phyloP scores from a whole-genome alignment of 2,329 filamentous ascomycete genomes.

The Teratosphaeriaceae sp. region DNA sequence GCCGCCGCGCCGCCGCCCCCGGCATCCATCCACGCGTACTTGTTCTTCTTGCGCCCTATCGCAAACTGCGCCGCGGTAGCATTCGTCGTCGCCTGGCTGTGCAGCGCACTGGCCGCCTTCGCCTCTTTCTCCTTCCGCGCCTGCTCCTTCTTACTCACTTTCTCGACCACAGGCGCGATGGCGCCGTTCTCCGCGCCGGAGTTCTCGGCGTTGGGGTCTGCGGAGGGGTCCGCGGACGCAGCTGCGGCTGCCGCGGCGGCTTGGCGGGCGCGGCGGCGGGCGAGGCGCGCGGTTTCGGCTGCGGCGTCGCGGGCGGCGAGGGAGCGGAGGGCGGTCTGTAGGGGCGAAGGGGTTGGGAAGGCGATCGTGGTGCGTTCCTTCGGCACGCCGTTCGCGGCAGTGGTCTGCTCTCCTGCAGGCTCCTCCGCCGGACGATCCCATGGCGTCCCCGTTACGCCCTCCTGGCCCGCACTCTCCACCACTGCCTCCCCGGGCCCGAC shows the following conservation, averaged over 20 bases:
- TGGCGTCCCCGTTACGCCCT: constrained; percentile 28
- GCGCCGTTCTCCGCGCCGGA: constrained; percentile 37
- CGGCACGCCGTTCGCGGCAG: constrained; percentile 2
- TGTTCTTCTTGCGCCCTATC: constrained; percentile 56
- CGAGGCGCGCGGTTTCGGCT: constrained; percentile 59
- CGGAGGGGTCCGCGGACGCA: constrained; percentile 15
- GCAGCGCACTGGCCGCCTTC: constrained; percentile 36
- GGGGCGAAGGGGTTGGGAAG: constrained; percentile 27
- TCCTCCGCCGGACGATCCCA: constrained; percentile 25
- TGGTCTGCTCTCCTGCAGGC: constrained; percentile 6
- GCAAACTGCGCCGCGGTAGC: constrained; percentile 71
- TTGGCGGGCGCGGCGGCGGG: constrained; percentile 38
- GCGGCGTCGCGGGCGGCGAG: constrained; percentile 61
- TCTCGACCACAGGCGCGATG: constrained; percentile 43
- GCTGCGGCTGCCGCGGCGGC: constrained; percentile 30
- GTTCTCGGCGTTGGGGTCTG: constrained; percentile 20
- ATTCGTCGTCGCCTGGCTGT: constrained; percentile 68
- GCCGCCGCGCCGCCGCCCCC: constrained; percentile 49
- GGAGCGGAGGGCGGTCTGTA: constrained; percentile 50
- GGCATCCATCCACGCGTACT: constrained; percentile 71
- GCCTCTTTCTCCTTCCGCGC: constrained; percentile 67
- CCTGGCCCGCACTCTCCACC: constrained; percentile 32
- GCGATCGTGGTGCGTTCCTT: no score
- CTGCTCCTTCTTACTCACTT: constrained; percentile 82
- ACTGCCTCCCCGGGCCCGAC: constrained; percentile 39